phyloP scores from a whole-genome alignment of 179 eudicot genomes.

The Beta macrorhiza region DNA sequence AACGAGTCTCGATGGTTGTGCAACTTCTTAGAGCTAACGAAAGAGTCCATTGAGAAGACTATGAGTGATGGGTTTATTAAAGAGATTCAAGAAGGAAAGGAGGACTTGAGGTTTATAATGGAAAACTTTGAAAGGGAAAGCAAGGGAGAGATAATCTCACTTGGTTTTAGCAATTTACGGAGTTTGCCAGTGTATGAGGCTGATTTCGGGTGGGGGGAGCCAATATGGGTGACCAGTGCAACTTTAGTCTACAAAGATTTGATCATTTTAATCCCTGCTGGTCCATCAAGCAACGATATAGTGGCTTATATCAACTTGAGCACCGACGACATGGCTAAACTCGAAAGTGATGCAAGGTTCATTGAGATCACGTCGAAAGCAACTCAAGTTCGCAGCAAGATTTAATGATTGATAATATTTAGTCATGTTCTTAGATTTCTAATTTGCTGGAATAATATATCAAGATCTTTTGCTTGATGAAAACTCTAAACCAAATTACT shows the following conservation, averaged over 20 bases:
- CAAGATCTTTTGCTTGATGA: too few species aligned
- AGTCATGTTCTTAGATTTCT: too few species aligned
- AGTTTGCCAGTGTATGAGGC: conserved; percentile 39
- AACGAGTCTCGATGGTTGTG: neutral
- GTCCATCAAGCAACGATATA: conserved; percentile 25
- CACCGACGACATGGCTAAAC: conserved; percentile 37
- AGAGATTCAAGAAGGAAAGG: conserved; percentile 18
- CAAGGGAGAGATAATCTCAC: conserved; percentile 24
- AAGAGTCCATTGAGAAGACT: conserved; percentile 6
- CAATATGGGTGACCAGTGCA: conserved; percentile 33
- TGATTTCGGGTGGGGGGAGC: conserved; percentile 56
- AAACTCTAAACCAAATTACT: too few species aligned
- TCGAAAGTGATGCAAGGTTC: conserved; percentile 33
- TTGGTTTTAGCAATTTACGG: conserved; percentile 33
- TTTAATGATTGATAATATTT: neutral
- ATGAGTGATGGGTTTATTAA: neutral
- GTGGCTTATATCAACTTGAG: conserved; percentile 37
- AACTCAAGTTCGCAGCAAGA: neutral
- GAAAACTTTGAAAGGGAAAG: neutral
- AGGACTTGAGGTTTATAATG: conserved; percentile 28
- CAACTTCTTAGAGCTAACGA: neutral
- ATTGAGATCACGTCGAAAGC: neutral
- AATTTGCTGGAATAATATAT: too few species aligned
- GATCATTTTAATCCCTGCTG: conserved; percentile 20
- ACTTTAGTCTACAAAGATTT: conserved; percentile 17